These are phyloP conservation scores for Penicillium sp. DNA, from an alignment of 2,329 filamentous ascomycete genomes.

Conservation along the genomic window DNA sequence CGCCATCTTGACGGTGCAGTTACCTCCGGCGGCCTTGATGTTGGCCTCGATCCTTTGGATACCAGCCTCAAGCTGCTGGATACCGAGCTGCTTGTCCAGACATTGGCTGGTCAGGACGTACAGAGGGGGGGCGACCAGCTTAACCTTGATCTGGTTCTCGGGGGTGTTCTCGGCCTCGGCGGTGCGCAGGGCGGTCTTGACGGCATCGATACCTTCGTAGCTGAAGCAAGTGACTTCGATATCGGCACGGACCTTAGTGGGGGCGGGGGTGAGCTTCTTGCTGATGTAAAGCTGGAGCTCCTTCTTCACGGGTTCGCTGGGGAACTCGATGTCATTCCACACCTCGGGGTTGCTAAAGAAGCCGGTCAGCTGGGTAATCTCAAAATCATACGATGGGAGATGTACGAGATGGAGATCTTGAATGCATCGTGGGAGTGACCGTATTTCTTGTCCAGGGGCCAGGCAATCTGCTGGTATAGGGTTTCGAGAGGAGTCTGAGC, in stretches of 20 bases:
- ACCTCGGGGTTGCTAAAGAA: conserved; percentile 78
- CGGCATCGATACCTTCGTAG: conserved; percentile 97
- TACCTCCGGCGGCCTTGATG: conserved; percentile 76
- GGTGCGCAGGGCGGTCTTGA: conserved; percentile 87
- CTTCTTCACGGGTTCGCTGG: conserved; percentile 78
- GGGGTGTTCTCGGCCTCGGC: conserved; percentile 91
- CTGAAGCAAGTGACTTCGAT: conserved; percentile 94
- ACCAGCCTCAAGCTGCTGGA: conserved; percentile 79
- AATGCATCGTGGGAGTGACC: conserved; percentile 97
- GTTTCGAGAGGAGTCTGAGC: conserved; percentile 90
- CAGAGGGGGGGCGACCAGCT: conserved; percentile 93
- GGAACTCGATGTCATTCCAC: conserved; percentile 90
- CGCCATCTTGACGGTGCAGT: conserved; percentile 92
- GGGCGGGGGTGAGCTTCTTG: conserved; percentile 95
- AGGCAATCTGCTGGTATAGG: conserved; percentile 90
- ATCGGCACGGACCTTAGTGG: conserved; percentile 98
- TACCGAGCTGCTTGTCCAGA: conserved; percentile 86
- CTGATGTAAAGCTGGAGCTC: conserved; percentile 94
- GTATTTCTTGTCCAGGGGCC: conserved; percentile 97
- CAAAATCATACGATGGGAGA: background rate
- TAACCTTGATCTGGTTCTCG: conserved; percentile 95
- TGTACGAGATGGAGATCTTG: conserved; percentile 96
- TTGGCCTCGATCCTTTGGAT: conserved; percentile 82
- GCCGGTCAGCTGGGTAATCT: conserved; percentile 5
- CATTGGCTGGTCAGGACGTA: conserved; percentile 96